Conservation (phyloP, 805 yeast genomes). For the Barnettozyma populi region DNA sequence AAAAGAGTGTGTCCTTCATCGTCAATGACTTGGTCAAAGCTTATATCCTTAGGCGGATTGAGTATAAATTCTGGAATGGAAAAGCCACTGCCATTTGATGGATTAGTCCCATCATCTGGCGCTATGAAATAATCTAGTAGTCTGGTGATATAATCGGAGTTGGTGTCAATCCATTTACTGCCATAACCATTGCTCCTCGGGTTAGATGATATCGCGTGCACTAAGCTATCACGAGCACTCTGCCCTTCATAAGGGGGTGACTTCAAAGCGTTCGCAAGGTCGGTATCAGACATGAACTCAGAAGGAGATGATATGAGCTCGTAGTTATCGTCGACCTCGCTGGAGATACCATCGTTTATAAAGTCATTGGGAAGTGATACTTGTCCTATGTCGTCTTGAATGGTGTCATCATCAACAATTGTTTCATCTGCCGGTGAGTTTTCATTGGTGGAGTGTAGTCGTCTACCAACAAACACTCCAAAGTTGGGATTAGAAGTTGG, state of each 20-base stretch:
- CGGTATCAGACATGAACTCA: conserved; percentile 50
- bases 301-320: conserved; percentile 39
- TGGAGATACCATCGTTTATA: conserved; percentile 21
- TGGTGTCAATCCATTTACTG: conserved; percentile 28
- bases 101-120: conserved; percentile 42
- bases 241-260: conserved; percentile 21
- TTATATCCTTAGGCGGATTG: conserved; percentile 59
- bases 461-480: conserved; percentile 21
- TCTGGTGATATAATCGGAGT: conserved; percentile 39
- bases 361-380: conserved; percentile 4
- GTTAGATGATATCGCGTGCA: conserved; percentile 17
- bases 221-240: conserved; percentile 23
- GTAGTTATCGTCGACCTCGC: conserved; percentile 19
- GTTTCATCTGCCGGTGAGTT: background rate
- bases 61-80: conserved; percentile 59
- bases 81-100: conserved; percentile 22
- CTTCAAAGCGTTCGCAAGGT: conserved; percentile 39
- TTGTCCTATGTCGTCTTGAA: background rate
- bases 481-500: conserved; percentile 19
- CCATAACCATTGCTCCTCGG: conserved; percentile 4
- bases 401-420: background rate
- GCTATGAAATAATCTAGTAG: conserved; percentile 50
- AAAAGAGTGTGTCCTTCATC: conserved; percentile 92
- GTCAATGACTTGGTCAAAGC: conserved; percentile 76
- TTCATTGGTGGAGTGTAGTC: conserved; percentile 1